Base-by-base conservation (phyloP, 1,139 yeast genomes). In the Magnusiomyces tetraspermus region DNA sequence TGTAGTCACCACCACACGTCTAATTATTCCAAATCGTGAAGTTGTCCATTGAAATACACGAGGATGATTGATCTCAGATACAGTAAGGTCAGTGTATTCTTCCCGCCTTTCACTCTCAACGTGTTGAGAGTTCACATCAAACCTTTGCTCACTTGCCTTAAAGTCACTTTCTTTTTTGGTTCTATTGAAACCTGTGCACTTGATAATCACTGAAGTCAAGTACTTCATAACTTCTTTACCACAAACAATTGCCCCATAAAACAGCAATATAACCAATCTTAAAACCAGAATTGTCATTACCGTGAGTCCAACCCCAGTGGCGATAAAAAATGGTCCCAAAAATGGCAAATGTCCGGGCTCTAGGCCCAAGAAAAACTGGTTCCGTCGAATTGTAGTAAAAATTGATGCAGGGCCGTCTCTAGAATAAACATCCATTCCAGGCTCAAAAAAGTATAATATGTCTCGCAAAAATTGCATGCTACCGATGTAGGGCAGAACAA, bases 301-400 rank as follows among this genome's bases (percentile, higher is more conserved):
- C 11, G 41, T 24, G 6, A 78, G 51, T 0, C 80, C 74, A 19
- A 80, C 65, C 0, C 88, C 75, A 55, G 83, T 72, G 13, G 76
- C 53, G 48, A 78, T 70, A 57, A 83, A 77, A 1, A 83, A 46
- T 1, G 84, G 76, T 0, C 88, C 89, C 43, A 83, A 64, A 55
- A 80, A 71, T 72, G 81, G 77, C 42, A 82, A 63, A 43, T 75
- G 73, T 11, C 68, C 63, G 53, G 82, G 88, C 56, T 82, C 81
- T 8, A 85, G 67, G 0, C 96, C 95, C 51, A 87, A 68, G 60
- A 78, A 85, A 61, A 77, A 82, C 21, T 64, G 65, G 49, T 66
- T 65, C 17, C 54, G 52, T n/a, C 70, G 61, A 52, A 73, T 71
- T 30, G 54, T 56, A 17, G 59, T 54, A 42, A 62, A 61, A 17